A percentile compares a stretch with the other conserved stretches of the same genome.
Conservation (phyloP, 768 basidiomycete genomes). For the Pholiota conissans region DNA sequence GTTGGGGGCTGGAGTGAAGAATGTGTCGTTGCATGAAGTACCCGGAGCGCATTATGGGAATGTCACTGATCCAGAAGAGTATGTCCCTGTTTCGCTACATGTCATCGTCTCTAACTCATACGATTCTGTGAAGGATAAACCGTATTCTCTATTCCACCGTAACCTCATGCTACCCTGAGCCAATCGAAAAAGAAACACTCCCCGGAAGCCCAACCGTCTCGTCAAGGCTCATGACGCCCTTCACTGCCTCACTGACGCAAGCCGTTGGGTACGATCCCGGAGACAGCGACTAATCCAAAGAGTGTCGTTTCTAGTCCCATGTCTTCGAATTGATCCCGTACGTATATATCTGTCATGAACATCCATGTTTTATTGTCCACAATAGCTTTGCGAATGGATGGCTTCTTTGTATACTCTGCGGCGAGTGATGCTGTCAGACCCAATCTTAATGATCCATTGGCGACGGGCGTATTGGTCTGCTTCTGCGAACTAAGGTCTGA, state of each 20-base stretch:
- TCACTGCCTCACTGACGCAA: neutral
- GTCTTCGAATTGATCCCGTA: no score
- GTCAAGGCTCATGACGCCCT: neutral
- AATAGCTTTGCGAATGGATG: neutral
- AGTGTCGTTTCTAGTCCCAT: neutral
- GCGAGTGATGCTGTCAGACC: neutral
- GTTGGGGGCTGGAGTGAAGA: conserved; percentile 17
- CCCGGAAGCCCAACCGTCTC: neutral
- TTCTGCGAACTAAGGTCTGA: neutral
- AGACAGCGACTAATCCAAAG: neutral
- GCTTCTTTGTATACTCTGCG: neutral
- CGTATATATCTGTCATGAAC: neutral
- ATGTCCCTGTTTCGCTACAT: neutral
- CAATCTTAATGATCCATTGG: neutral
- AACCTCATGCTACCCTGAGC: conserved; percentile 10
- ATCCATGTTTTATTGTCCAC: neutral
- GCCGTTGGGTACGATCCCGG: neutral
- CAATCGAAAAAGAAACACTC: neutral
- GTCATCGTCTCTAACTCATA: neutral
- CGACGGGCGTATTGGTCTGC: neutral
- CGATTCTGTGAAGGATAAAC: conserved; percentile 9
- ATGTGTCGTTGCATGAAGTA: conserved; percentile 21
- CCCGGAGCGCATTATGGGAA: conserved; percentile 29
- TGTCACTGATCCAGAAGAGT: conserved; percentile 25
- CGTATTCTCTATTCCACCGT: conserved; percentile 11